Base-by-base conservation (phyloP, 192 early-diverging fungal genomes). In the Podila horticola region DNA sequence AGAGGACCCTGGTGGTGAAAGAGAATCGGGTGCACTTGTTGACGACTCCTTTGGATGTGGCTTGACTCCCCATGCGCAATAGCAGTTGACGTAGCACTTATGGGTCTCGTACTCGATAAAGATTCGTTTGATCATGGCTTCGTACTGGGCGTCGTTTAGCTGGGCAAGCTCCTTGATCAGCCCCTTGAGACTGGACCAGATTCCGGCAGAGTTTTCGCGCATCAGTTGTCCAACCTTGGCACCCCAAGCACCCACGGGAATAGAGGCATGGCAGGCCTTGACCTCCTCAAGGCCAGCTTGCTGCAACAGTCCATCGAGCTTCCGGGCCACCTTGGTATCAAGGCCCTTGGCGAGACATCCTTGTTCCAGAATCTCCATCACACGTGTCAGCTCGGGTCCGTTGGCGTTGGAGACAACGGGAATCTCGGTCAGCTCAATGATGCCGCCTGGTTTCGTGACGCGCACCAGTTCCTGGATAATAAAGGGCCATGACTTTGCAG, bases 391-490 rank as follows among this genome's bases (percentile, higher is more conserved):
- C 45, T 81, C 77, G 8, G 77, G 77, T 5, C 77, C 77, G 36
- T 81, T 81, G 3, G 77, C 70, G 17, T 69, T 81, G 11, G 77
- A 65, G 19, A 61, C 57, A 13, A 81, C 28, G 6, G 77, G 77
- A 8, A 81, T 73, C 36, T 88, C 88, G 30, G 85, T 76, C 22
- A 89, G 50, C 55, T 88, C 87, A 15, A 89, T 58, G 29, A 63
- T 88, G 29, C 87, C 87, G 20, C 86, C 87, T n/a, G 87, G 88
- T 74, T 88, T 88, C 49, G 81, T 79, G 15, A 88, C 86, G 8
- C 87, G 75, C 2, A 85, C 71, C 28, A 88, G 72, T 71, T 88
- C 87, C 61, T 82, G 66, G 22, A 88, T 64, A 30, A 85, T 70
- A 29, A 67, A 65, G 1, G 74, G 70, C 86, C 88, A 88, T 34